Conservation (phyloP, 352 stramenopile species). For the Phytophthora kernoviae region DNA sequence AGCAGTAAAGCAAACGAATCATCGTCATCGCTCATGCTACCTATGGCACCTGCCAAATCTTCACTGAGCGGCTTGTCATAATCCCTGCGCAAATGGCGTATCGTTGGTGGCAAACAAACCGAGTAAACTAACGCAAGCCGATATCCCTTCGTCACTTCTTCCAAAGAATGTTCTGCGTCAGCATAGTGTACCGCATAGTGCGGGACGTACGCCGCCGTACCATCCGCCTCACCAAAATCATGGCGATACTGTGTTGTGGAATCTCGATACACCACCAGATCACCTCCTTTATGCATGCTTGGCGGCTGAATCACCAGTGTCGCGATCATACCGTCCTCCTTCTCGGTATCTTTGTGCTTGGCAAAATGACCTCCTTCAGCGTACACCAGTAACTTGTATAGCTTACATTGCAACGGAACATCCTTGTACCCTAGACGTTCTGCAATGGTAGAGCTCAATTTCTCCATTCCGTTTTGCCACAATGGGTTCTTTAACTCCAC, state of each 20-base stretch:
- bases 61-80: conserved; percentile 1
- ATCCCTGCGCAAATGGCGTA: conserved; percentile 3
- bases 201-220: conserved; percentile 10
- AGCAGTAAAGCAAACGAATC: conserved; percentile 25
- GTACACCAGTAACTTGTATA: conserved; percentile 63
- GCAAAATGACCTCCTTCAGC: conserved; percentile 45
- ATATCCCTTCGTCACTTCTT: conserved; percentile 25
- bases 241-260: conserved; percentile 11
- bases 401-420: conserved; percentile 12
- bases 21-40: conserved; percentile 41
- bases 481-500: conserved; percentile 17
- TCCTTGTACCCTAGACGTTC: conserved; percentile 15
- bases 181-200: conserved; percentile 33
- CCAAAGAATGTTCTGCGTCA: conserved; percentile 26
- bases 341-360: conserved; percentile 57
- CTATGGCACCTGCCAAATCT: conserved; percentile 19
- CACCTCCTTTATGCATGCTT: conserved; percentile 24
- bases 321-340: conserved; percentile 56
- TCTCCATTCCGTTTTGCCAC: conserved; percentile 14
- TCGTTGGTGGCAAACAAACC: conserved; percentile 22
- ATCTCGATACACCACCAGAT: conserved; percentile 23
- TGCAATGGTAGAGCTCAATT: conserved; percentile 4
- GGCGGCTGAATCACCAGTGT: conserved; percentile 54
- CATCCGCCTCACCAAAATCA: conserved; percentile 23
- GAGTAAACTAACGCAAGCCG: conserved; percentile 31